Percentiles rank a stretch among this genome's conserved stretches.
phyloP scores from a whole-genome alignment of 2,329 filamentous ascomycete genomes.

The Phialocephala sp. region DNA sequence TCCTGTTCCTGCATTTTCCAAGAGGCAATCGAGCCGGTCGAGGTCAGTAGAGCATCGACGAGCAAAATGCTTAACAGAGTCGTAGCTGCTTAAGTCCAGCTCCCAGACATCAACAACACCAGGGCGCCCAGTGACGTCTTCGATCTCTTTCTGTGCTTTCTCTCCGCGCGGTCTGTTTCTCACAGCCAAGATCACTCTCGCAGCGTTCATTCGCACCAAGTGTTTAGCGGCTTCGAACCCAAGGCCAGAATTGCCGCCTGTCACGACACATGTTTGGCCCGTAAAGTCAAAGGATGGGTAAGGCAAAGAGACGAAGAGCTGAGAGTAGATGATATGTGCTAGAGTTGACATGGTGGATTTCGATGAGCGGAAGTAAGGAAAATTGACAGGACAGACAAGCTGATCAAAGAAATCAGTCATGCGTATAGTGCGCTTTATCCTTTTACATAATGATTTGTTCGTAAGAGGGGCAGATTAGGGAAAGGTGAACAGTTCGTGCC shows the following conservation, averaged over 20 bases:
- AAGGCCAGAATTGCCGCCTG: conserved; percentile 49
- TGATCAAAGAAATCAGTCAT: too few species aligned
- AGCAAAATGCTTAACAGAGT: background rate
- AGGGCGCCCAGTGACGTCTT: background rate
- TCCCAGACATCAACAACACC: background rate
- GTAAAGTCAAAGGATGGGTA: too few species aligned
- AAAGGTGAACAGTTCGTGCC: too few species aligned
- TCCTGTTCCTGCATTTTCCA: background rate
- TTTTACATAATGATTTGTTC: too few species aligned
- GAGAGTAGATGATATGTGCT: too few species aligned
- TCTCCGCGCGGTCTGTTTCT: background rate
- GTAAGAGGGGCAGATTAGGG: too few species aligned
- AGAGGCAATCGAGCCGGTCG: background rate
- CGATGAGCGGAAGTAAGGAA: too few species aligned
- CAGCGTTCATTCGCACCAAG: conserved; percentile 32
- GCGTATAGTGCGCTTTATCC: too few species aligned
- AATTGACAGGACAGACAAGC: too few species aligned
- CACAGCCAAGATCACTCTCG: background rate
- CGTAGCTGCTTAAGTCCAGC: background rate
- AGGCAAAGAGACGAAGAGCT: too few species aligned
- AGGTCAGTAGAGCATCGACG: background rate
- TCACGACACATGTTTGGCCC: conserved; percentile 43
- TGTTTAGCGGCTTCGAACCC: conserved; percentile 47
- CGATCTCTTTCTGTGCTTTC: background rate
- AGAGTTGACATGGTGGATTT: too few species aligned